These are phyloP conservation scores for Aureobasidium mangrovei DNA, from an alignment of 2,329 filamentous ascomycete genomes.

Conservation along the genomic window DNA sequence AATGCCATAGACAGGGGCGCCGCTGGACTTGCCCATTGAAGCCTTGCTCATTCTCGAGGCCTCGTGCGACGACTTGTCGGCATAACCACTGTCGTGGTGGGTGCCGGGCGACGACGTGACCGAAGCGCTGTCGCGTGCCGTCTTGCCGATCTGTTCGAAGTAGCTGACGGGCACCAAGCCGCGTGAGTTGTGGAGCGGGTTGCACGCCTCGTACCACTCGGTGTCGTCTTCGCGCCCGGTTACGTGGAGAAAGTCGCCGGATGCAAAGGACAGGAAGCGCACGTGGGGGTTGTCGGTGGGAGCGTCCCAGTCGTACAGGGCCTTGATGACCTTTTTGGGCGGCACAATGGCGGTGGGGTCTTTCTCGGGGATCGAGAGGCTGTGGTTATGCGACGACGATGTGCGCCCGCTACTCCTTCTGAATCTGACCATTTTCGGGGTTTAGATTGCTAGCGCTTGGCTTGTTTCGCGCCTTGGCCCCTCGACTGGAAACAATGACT, in stretches of 20 bases:
- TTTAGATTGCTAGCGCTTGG: conserved; percentile 3
- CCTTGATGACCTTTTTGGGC: conserved; percentile 96
- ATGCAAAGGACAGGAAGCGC: conserved; percentile 71
- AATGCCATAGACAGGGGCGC: conserved; percentile 90
- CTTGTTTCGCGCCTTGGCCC: conserved; percentile 12
- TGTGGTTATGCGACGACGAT: conserved; percentile 7
- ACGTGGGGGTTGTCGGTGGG: conserved; percentile 38
- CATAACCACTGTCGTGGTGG: conserved; percentile 88
- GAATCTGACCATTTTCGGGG: conserved; percentile 8
- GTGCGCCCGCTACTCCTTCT: background rate
- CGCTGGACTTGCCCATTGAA: conserved; percentile 27
- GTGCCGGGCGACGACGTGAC: conserved; percentile 30
- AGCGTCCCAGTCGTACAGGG: conserved; percentile 85
- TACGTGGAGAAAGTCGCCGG: conserved; percentile 97
- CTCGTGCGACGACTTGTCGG: conserved; percentile 41
- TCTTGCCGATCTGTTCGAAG: conserved; percentile 88
- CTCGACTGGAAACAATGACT: background rate
- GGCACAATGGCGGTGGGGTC: conserved; percentile 81
- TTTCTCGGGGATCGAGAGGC: conserved; percentile 69
- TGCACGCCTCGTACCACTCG: conserved; percentile 98
- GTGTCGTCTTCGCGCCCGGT: conserved; percentile 88
- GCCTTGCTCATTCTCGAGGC: conserved; percentile 35
- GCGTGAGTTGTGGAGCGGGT: conserved; percentile 78
- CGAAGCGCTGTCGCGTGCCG: conserved; percentile 72
- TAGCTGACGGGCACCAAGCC: conserved; percentile 89